A percentile compares a stretch with the other conserved stretches of the same genome.
Conservation (phyloP, 78 protist genomes). For the Protostelium mycophagum region DNA sequence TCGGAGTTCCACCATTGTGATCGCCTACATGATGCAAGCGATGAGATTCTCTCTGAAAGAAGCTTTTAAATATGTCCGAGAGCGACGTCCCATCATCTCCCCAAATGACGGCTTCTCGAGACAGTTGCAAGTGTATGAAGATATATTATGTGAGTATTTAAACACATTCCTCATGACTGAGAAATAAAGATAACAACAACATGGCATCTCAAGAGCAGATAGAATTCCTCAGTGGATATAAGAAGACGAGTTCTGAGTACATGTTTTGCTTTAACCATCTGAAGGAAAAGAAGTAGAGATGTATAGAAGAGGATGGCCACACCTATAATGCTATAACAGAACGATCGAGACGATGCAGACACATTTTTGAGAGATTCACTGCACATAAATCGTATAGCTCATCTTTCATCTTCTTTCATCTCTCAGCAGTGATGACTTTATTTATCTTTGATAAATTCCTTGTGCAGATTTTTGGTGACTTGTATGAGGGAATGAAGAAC, state of each 20-base stretch:
- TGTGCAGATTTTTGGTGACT: not conserved
- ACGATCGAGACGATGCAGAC: no score
- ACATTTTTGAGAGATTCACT: no score
- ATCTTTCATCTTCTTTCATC: no score
- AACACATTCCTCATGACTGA: not conserved
- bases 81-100: slow-evolving; percentile 37
- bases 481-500: not conserved
- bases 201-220: not conserved
- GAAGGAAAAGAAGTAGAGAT: not conserved
- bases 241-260: not conserved
- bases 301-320: no score
- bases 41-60: slow-evolving; percentile 11
- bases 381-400: no score
- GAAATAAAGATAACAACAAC: not conserved
- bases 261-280: not conserved
- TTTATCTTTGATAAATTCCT: not conserved
- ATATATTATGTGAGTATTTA: slow-evolving; percentile 8
- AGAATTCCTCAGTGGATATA: not conserved
- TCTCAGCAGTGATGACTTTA: no score
- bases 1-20: slow-evolving; percentile 40
- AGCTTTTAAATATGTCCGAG: slow-evolving; percentile 23
- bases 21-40: slow-evolving; percentile 41
- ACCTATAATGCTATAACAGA: no score
- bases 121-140: slow-evolving; percentile 39
- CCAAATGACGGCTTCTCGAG: slow-evolving; percentile 51